These are phyloP conservation scores for Ascochyta lentis DNA, from an alignment of 2,329 filamentous ascomycete genomes.

Conservation along the genomic window DNA sequence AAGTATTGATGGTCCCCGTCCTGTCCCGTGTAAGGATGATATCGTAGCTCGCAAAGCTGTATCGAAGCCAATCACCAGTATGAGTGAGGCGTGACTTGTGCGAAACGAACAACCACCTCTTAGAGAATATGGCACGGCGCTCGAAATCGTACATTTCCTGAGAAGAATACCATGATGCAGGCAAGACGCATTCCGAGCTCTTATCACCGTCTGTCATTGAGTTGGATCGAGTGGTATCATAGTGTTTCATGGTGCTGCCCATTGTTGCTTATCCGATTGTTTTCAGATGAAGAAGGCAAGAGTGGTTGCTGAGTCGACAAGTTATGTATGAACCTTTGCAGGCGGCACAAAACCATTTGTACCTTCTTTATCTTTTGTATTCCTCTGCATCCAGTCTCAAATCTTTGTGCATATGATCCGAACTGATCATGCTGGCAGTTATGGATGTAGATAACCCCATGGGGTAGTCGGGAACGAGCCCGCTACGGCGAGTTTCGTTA, in stretches of 20 bases:
- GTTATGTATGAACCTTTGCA: neutral
- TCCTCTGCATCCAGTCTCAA: neutral
- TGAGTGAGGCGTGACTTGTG: slow-evolving; percentile 33
- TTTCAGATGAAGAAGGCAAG: neutral
- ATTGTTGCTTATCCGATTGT: neutral
- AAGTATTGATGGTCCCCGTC: slow-evolving; percentile 33
- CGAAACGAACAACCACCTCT: slow-evolving; percentile 45
- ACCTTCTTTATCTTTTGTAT: neutral
- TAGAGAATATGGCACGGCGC: slow-evolving; percentile 53
- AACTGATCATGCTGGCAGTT: neutral
- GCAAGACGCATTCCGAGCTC: slow-evolving; percentile 8
- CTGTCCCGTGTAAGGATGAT: slow-evolving; percentile 26
- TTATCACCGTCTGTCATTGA: neutral
- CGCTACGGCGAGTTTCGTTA: neutral
- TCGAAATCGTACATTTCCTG: slow-evolving; percentile 54
- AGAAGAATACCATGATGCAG: slow-evolving; percentile 52
- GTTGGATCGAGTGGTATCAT: neutral
- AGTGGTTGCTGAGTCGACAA: neutral
- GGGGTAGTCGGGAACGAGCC: slow-evolving; percentile 6
- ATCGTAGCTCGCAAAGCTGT: slow-evolving; percentile 11
- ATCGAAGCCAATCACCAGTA: slow-evolving; percentile 22
- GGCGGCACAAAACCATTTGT: neutral
- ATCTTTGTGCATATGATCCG: neutral
- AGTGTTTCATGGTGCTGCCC: neutral
- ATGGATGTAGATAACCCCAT: neutral